Conservation (phyloP, 164 flowering plant genomes). For the Aristolochia contorta region DNA sequence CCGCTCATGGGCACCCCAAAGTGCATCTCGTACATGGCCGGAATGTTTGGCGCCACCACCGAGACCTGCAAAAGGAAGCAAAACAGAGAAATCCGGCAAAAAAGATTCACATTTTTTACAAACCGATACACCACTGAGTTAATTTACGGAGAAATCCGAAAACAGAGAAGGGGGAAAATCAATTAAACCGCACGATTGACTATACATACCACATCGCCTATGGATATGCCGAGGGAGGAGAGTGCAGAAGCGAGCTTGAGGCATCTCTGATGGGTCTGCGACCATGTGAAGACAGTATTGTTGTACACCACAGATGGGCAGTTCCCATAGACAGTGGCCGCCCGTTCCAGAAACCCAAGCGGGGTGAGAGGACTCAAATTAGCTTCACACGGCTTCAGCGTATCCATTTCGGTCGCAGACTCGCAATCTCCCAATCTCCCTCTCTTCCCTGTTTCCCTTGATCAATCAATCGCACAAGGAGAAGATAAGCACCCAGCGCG, state of each 20-base stretch:
- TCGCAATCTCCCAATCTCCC: no score
- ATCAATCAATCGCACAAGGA: no score
- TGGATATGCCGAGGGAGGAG: constrained; percentile 15
- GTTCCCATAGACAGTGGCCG: constrained; percentile 21
- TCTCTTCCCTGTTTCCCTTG: no score
- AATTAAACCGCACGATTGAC: no score
- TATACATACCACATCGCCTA: constrained; percentile 15
- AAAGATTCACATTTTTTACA: no score
- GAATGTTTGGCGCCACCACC: constrained; percentile 80
- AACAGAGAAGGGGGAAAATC: no score
- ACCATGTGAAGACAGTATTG: constrained; percentile 19
- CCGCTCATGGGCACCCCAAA: constrained; percentile 96
- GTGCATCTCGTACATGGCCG: constrained; percentile 90
- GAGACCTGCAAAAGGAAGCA: constrained; percentile 40
- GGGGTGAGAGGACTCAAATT: constrained; percentile 35
- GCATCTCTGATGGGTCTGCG: constrained; percentile 25
- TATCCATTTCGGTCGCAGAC: constrained; percentile 18
- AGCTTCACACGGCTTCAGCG: constrained; percentile 21
- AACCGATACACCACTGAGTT: no score
- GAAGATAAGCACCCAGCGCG: no score
- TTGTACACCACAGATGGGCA: constrained; percentile 25
- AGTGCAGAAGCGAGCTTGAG: constrained; percentile 25
- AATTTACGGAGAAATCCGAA: no score
- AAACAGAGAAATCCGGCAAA: no score
- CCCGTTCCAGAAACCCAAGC: constrained; percentile 24